phyloP scores from a whole-genome alignment of 139 green algal genomes.

The Dunaliella primolecta region DNA sequence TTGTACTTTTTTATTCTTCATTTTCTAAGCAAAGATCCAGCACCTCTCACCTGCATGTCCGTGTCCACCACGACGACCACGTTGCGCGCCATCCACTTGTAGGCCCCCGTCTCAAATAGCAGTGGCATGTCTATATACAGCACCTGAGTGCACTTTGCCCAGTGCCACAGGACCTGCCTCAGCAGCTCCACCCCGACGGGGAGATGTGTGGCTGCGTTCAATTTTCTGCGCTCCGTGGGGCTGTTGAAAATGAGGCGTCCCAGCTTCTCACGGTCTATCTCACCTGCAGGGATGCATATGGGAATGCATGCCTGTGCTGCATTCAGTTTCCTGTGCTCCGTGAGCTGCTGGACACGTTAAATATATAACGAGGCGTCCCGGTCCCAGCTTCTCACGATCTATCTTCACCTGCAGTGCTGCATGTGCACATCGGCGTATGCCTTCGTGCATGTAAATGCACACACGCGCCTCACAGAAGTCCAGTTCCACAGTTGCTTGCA shows the following conservation, averaged over 20 bases:
- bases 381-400: too few species aligned
- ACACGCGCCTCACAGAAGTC: too few species aligned
- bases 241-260: constrained; percentile 65
- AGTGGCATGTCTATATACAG: constrained; percentile 84
- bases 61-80: constrained; percentile 58
- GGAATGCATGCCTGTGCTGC: neutral
- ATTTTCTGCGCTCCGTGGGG: constrained; percentile 28
- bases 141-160: constrained; percentile 47
- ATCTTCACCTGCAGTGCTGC: too few species aligned
- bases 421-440: too few species aligned
- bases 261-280: constrained; percentile 65
- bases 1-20: too few species aligned
- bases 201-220: constrained; percentile 75
- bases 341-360: too few species aligned
- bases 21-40: neutral
- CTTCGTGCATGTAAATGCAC: too few species aligned
- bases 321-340: too few species aligned
- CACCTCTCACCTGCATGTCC: constrained; percentile 21
- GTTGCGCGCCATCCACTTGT: constrained; percentile 14
- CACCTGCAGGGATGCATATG: constrained; percentile 31
- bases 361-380: too few species aligned
- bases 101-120: constrained; percentile 72
- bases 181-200: constrained; percentile 55
- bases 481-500: too few species aligned
- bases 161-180: constrained; percentile 40